Evolutionary conservation across 495 filamentous ascomycete genomes (phyloP).

Genomic region (Aspergillus affinis): DNA sequence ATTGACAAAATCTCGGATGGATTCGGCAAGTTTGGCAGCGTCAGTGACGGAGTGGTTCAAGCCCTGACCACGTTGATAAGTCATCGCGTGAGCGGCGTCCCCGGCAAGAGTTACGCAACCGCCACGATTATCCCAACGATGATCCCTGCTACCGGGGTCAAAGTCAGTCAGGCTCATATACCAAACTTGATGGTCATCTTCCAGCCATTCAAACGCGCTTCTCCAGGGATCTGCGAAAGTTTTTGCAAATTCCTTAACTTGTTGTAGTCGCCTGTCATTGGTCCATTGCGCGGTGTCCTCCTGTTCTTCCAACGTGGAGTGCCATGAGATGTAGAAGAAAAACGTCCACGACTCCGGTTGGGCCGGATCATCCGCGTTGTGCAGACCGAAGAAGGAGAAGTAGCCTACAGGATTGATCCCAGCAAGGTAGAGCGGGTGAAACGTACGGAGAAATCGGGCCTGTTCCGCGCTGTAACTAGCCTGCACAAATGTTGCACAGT

Average conservation of each 20-base stretch:
- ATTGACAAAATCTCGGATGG: constrained; percentile 26
- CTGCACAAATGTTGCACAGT: constrained; percentile 36
- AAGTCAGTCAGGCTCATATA: constrained; percentile 30
- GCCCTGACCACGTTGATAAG: constrained; percentile 48
- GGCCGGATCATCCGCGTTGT: constrained; percentile 37
- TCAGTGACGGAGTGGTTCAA: constrained; percentile 50
- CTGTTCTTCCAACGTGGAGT: constrained; percentile 31
- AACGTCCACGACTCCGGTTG: constrained; percentile 48
- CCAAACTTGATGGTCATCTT: constrained; percentile 26
- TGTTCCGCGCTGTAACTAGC: constrained; percentile 30
- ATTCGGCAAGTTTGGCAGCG: constrained; percentile 39
- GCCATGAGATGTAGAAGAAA: constrained; percentile 35
- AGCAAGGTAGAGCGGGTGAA: constrained; percentile 27
- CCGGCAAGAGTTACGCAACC: constrained; percentile 48
- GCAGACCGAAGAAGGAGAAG: constrained; percentile 28
- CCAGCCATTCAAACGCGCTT: constrained; percentile 22
- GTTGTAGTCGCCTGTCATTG: constrained; percentile 17
- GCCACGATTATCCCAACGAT: constrained; percentile 34
- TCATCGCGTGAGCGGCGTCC: constrained; percentile 54
- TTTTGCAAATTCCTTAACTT: constrained; percentile 23
- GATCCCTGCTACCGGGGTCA: constrained; percentile 15
- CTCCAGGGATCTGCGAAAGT: constrained; percentile 21
- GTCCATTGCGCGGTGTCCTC: constrained; percentile 18
- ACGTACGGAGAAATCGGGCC: constrained; percentile 31
- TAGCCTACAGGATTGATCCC: constrained; percentile 21